Percentiles rank a stretch among this genome's conserved stretches.
phyloP scores from a whole-genome alignment of 2,329 filamentous ascomycete species.

The Blumeria graminis region DNA sequence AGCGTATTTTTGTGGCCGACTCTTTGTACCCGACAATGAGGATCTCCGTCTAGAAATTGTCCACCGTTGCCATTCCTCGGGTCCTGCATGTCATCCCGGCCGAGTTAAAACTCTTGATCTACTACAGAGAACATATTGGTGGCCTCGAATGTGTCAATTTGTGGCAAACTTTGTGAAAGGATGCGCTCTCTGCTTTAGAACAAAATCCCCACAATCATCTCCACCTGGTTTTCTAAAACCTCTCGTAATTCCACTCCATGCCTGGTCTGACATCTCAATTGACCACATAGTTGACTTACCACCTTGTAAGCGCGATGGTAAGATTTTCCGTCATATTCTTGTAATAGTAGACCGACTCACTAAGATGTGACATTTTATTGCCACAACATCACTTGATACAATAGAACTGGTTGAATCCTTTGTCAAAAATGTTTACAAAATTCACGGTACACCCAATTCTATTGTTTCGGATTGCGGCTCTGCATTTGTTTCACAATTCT shows the following conservation, averaged over 20 bases:
- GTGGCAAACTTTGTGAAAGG: neutral
- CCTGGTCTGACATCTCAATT: conserved; percentile 3
- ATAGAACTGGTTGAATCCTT: neutral
- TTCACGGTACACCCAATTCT: conserved; percentile 1
- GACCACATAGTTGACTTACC: conserved; percentile 1
- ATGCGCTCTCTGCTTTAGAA: neutral
- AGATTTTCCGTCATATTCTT: neutral
- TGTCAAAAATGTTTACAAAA: conserved; percentile 2
- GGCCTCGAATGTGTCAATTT: neutral
- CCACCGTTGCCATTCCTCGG: neutral
- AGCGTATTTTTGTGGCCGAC: neutral
- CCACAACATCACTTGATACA: neutral
- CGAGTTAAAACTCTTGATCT: neutral
- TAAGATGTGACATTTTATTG: neutral
- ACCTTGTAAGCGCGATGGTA: neutral
- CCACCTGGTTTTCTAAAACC: conserved; percentile 2
- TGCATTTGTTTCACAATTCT: conserved; percentile 5
- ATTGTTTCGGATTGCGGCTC: conserved; percentile 5
- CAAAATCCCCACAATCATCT: neutral
- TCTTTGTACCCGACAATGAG: neutral
- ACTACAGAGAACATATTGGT: neutral
- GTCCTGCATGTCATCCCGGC: neutral
- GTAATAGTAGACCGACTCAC: neutral
- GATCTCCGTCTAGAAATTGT: neutral
- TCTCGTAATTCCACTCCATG: neutral